Percentiles rank a stretch among this genome's conserved stretches.
Evolutionary conservation across 2,329 filamentous ascomycete genomes (phyloP).

Genomic region (Ceratocystis albifundus): DNA sequence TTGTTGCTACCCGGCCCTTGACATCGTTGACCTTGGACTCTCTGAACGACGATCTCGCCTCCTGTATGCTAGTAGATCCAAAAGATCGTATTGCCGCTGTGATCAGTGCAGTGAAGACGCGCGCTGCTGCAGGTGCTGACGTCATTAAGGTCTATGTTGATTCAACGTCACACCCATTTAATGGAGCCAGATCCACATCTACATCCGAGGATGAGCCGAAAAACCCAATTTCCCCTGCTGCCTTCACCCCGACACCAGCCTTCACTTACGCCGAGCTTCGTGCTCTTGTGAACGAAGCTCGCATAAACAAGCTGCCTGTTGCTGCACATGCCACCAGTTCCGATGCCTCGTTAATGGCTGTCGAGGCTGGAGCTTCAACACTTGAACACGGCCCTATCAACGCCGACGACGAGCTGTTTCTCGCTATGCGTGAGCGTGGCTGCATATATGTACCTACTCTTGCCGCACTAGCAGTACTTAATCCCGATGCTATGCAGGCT

Average conservation of each 20-base stretch:
- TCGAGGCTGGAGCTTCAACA: conserved; percentile 36
- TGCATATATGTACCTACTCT: conserved; percentile 45
- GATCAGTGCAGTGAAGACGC: conserved; percentile 36
- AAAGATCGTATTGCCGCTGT: conserved; percentile 40
- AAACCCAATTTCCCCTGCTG: conserved; percentile 25
- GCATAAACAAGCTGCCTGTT: conserved; percentile 33
- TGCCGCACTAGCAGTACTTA: conserved; percentile 34
- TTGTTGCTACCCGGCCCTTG: conserved; percentile 43
- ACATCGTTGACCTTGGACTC: conserved; percentile 37
- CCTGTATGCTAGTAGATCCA: conserved; percentile 28
- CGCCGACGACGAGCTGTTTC: conserved; percentile 33
- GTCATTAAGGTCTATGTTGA: conserved; percentile 43
- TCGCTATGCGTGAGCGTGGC: conserved; percentile 35
- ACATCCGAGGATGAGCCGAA: conserved; percentile 31
- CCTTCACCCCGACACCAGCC: conserved; percentile 30
- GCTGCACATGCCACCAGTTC: conserved; percentile 35
- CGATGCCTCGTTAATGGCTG: conserved; percentile 36
- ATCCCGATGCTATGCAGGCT: conserved; percentile 26
- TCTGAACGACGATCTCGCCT: conserved; percentile 2
- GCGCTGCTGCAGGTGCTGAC: conserved; percentile 39
- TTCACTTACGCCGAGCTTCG: conserved; percentile 41
- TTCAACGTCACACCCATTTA: conserved; percentile 36
- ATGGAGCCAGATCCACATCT: conserved; percentile 31
- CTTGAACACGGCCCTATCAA: conserved; percentile 37
- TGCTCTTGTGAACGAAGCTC: conserved; percentile 39